These are phyloP conservation scores for Biscogniauxia mediterranea DNA, from an alignment of 2,329 filamentous ascomycete species.

Conservation along the genomic window DNA sequence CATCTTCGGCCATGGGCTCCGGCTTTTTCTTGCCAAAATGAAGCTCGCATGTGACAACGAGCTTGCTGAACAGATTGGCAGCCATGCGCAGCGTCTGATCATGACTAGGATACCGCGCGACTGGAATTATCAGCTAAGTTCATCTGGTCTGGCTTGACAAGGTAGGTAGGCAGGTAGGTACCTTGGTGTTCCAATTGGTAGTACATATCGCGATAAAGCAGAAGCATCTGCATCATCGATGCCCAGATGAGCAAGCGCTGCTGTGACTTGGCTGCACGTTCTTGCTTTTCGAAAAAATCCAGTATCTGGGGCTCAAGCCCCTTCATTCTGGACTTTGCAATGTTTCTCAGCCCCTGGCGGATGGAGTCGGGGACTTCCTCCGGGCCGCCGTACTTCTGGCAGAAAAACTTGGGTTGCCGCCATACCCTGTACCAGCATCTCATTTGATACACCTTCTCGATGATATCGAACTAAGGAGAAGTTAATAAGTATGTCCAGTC, in stretches of 20 bases:
- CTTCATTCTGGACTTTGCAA: conserved; percentile 26
- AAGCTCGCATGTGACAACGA: conserved; percentile 32
- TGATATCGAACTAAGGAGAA: conserved; percentile 38
- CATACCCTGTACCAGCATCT: conserved; percentile 51
- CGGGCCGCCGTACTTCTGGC: conserved; percentile 20
- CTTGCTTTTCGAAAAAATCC: conserved; percentile 17
- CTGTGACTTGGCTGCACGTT: conserved; percentile 22
- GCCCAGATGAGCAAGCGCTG: conserved; percentile 47
- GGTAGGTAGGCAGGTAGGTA: conserved; percentile 7
- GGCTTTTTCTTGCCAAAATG: conserved; percentile 30
- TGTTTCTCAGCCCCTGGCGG: conserved; percentile 24
- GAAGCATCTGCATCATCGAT: conserved; percentile 48
- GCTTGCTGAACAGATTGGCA: conserved; percentile 26
- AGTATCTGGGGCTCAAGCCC: conserved; percentile 28
- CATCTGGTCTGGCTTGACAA: not conserved
- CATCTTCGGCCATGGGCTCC: conserved; percentile 15
- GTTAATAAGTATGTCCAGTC: conserved; percentile 21
- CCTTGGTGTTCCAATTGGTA: conserved; percentile 20
- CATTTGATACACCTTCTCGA: conserved; percentile 44
- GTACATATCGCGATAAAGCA: conserved; percentile 47
- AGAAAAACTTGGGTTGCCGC: conserved; percentile 43
- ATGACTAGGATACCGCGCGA: conserved; percentile 12
- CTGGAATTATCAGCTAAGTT: conserved; percentile 16
- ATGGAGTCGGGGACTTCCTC: conserved; percentile 39
- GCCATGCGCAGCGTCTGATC: conserved; percentile 14